Conservation (phyloP, 805 yeast species). For the Nakazawaea siamensis region DNA sequence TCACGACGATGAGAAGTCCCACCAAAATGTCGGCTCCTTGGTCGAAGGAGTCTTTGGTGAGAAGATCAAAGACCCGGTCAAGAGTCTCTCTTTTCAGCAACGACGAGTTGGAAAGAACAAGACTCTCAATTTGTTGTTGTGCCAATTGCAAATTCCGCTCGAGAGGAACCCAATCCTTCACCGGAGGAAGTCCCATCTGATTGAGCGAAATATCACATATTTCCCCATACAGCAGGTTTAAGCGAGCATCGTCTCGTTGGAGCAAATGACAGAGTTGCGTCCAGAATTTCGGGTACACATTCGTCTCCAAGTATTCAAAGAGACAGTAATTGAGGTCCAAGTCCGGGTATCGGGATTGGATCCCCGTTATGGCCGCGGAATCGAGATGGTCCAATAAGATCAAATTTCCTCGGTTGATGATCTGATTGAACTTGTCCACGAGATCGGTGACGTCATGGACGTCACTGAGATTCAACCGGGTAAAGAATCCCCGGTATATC, state of each 20-base stretch:
- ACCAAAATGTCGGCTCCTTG: conserved; percentile 81
- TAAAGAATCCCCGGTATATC: conserved; percentile 30
- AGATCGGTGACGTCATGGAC: conserved; percentile 20
- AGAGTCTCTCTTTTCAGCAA: too few relatives aligned
- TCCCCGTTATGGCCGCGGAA: conserved; percentile 17
- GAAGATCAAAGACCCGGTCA: too few relatives aligned
- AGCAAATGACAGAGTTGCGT: conserved; percentile 20
- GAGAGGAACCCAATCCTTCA: too few relatives aligned
- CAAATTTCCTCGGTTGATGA: conserved; percentile 23
- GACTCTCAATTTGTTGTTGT: too few relatives aligned
- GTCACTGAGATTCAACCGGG: conserved; percentile 25
- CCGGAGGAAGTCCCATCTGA: conserved; percentile 43
- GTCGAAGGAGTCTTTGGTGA: too few relatives aligned
- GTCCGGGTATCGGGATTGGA: conserved; percentile 24
- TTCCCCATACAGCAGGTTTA: conserved; percentile 23
- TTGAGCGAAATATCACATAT: conserved; percentile 36
- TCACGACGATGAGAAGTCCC: conserved; percentile 63
- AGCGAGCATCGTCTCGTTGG: conserved; percentile 11
- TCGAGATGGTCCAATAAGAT: conserved; percentile 25
- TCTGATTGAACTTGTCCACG: conserved; percentile 18
- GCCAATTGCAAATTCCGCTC: too few relatives aligned
- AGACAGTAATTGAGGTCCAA: conserved; percentile 45
- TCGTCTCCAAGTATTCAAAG: conserved; percentile 64
- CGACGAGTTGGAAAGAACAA: too few relatives aligned
- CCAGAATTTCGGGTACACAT: conserved; percentile 66